These are phyloP conservation scores for Rhynchosporium agropyri DNA, from an alignment of 2,329 filamentous ascomycete species.

Conservation along the genomic window DNA sequence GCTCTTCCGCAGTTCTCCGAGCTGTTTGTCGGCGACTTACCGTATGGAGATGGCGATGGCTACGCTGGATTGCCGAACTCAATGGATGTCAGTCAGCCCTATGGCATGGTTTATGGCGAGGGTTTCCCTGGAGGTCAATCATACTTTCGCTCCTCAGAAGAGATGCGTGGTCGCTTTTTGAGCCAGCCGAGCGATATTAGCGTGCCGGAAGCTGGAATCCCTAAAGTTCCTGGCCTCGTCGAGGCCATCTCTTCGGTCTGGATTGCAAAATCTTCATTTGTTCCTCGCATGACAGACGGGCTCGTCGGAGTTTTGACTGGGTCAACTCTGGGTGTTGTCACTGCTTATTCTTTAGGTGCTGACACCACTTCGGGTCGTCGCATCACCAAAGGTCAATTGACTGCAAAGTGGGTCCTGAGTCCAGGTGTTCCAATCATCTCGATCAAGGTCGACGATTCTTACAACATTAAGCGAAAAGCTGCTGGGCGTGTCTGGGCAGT, in stretches of 20 bases:
- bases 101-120: slow-evolving; percentile 83
- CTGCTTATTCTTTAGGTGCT: slow-evolving; percentile 73
- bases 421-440: slow-evolving; percentile 90
- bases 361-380: slow-evolving; percentile 57
- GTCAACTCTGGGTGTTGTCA: slow-evolving; percentile 80
- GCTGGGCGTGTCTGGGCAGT: slow-evolving; percentile 84
- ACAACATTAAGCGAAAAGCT: slow-evolving; percentile 69
- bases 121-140: slow-evolving; percentile 80
- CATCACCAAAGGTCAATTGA: slow-evolving; percentile 77
- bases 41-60: slow-evolving; percentile 78
- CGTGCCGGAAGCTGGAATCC: slow-evolving; percentile 72
- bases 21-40: slow-evolving; percentile 69
- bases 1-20: slow-evolving; percentile 78
- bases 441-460: slow-evolving; percentile 81
- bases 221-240: slow-evolving; percentile 68
- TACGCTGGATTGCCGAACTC: slow-evolving; percentile 79
- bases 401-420: slow-evolving; percentile 85
- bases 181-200: slow-evolving; percentile 61
- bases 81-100: slow-evolving; percentile 87
- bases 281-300: slow-evolving; percentile 73
- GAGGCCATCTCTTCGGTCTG: slow-evolving; percentile 81
- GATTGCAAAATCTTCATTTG: slow-evolving; percentile 80
- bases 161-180: slow-evolving; percentile 77
- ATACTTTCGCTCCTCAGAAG: slow-evolving; percentile 74
- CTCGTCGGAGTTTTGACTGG: slow-evolving; percentile 82